Conservation (phyloP, 1,284 basidiomycete species). For the Melampsora larici-populina region DNA sequence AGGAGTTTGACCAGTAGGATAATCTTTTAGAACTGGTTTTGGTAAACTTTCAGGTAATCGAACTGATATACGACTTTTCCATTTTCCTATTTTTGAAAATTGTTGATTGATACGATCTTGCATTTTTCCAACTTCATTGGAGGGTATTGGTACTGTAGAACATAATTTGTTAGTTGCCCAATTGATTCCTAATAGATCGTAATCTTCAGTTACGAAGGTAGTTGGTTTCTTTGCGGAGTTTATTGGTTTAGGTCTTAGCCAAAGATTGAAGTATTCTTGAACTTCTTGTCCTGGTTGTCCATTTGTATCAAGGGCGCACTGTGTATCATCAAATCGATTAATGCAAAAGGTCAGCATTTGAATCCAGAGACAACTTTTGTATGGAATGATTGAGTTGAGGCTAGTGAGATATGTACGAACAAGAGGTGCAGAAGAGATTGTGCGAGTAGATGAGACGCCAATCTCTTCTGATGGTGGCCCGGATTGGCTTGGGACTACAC, state of each 20-base stretch:
- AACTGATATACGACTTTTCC: conserved; percentile 12
- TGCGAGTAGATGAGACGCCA: not conserved
- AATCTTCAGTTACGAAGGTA: not conserved
- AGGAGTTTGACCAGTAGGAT: conserved; percentile 2
- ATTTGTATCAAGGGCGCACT: conserved; percentile 20
- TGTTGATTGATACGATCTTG: not conserved
- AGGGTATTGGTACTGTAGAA: not conserved
- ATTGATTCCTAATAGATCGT: conserved; percentile 31
- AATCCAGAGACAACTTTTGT: not conserved
- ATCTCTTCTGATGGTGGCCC: not conserved
- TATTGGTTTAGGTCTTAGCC: conserved; percentile 10
- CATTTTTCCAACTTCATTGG: not conserved
- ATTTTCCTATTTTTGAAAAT: not conserved
- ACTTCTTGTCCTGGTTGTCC: not conserved
- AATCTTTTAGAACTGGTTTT: conserved; percentile 1
- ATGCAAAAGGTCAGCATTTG: not conserved
- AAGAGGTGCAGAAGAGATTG: conserved; percentile 4
- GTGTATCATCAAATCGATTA: not conserved
- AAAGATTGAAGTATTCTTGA: conserved; percentile 31
- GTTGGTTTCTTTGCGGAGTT: not conserved
- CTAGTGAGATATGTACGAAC: not conserved
- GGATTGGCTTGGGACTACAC: not conserved
- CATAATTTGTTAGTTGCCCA: conserved; percentile 11
- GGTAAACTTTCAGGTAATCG: conserved; percentile 19
- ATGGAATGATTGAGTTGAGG: not conserved